These are phyloP conservation scores for Erysimum cheiri DNA, from an alignment of 441 rosid species.

Conservation along the genomic window DNA sequence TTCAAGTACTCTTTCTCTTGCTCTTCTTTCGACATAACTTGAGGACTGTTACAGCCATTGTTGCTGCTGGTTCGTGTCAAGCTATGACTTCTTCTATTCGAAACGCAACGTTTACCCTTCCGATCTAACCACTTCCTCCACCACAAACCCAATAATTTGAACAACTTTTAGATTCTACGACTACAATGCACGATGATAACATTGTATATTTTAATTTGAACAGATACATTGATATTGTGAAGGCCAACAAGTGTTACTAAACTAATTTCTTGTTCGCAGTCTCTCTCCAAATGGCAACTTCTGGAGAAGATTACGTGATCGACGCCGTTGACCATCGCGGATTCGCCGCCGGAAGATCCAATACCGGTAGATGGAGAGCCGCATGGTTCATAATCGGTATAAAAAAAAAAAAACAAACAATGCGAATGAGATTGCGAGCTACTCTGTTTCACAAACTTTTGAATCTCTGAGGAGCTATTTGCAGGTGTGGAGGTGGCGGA, in stretches of 20 bases:
- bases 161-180: no score
- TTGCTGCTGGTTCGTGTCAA: conserved; percentile 50
- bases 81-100: conserved; percentile 45
- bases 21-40: conserved; percentile 51
- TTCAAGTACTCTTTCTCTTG: conserved; percentile 66
- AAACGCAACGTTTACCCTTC: conserved; percentile 78
- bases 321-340: conserved; percentile 39
- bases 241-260: no score
- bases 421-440: background rate
- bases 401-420: background rate
- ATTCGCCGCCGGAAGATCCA: conserved; percentile 27
- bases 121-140: conserved; percentile 74
- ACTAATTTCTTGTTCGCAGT: no score
- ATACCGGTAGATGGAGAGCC: conserved; percentile 45
- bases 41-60: background rate
- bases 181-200: no score
- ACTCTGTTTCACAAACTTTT: conserved; percentile 5
- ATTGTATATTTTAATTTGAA: no score
- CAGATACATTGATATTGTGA: no score
- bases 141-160: conserved; percentile 51
- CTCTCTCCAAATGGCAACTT: no score
- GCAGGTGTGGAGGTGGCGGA: conserved; percentile 50
- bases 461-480: background rate
- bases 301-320: background rate
- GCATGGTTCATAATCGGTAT: conserved; percentile 48